Conservation (phyloP, 1,139 yeast genomes). For the Geotrichum europaeum region DNA sequence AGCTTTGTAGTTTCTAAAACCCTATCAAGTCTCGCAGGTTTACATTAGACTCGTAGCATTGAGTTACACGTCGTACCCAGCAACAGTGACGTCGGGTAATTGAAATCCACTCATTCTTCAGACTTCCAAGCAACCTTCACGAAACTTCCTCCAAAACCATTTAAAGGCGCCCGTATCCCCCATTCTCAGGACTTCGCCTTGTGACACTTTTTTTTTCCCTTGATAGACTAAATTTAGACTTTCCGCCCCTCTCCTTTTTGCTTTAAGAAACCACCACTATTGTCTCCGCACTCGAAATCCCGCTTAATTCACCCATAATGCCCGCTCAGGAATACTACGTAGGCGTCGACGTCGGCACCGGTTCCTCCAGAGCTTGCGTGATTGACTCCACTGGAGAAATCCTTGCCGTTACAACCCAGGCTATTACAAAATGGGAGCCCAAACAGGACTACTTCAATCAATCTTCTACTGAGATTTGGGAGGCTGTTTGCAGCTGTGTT, state of each 20-base stretch:
- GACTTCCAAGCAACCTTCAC: not conserved
- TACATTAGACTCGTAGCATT: not conserved
- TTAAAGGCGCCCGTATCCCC: not conserved
- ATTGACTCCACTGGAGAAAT: conserved; percentile 81
- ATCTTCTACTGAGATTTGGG: conserved; percentile 91
- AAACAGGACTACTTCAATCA: conserved; percentile 56
- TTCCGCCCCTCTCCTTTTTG: not conserved
- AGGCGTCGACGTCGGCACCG: conserved; percentile 97
- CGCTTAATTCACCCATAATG: not conserved
- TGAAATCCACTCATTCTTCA: not conserved
- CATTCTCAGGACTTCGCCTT: not conserved
- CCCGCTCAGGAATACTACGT: conserved; percentile 46
- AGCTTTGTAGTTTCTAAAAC: not conserved
- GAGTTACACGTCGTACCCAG: not conserved
- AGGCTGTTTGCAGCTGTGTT: conserved; percentile 77
- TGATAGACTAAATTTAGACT: not conserved
- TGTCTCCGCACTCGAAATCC: not conserved
- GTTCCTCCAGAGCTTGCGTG: conserved; percentile 91
- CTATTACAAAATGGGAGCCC: conserved; percentile 54
- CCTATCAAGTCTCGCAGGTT: not conserved
- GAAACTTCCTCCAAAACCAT: not conserved
- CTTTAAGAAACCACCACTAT: not conserved
- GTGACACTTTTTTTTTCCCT: not conserved
- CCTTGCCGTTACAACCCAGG: conserved; percentile 72
- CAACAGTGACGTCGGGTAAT: not conserved